These are phyloP conservation scores for Saccharomycopsis javanensis DNA, from an alignment of 805 yeast genomes.

Conservation along the genomic window DNA sequence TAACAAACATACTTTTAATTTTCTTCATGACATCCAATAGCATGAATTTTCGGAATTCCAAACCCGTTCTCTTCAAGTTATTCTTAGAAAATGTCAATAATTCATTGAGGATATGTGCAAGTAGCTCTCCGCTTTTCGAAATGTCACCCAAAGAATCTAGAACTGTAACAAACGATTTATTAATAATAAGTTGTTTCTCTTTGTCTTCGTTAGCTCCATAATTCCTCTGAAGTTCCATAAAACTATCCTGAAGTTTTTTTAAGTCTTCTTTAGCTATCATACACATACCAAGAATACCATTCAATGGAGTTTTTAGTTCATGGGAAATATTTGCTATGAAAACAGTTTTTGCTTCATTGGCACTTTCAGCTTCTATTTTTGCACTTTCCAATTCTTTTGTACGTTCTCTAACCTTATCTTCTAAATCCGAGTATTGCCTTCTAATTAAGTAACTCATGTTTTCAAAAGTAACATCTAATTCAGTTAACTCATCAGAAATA, in stretches of 20 bases:
- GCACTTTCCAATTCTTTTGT: slow-evolving; percentile 86
- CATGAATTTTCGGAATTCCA: slow-evolving; percentile 76
- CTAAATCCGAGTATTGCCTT: slow-evolving; percentile 72
- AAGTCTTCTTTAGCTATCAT: slow-evolving; percentile 83
- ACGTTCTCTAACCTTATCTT: slow-evolving; percentile 78
- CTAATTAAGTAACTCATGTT: slow-evolving; percentile 85
- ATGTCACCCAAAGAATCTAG: slow-evolving; percentile 43
- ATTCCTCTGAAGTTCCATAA: not conserved
- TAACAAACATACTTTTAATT: slow-evolving; percentile 74
- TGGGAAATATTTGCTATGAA: slow-evolving; percentile 89
- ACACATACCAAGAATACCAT: slow-evolving; percentile 94
- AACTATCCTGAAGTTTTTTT: slow-evolving; percentile 7
- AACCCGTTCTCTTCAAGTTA: slow-evolving; percentile 70
- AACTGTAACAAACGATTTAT: slow-evolving; percentile 5
- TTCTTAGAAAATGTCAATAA: slow-evolving; percentile 86
- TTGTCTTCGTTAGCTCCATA: not conserved
- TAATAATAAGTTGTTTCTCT: not conserved
- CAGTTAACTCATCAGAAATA: slow-evolving; percentile 67
- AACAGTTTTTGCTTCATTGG: slow-evolving; percentile 93
- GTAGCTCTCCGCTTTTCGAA: slow-evolving; percentile 82
- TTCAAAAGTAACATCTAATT: slow-evolving; percentile 80
- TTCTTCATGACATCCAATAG: slow-evolving; percentile 77
- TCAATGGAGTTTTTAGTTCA: slow-evolving; percentile 89
- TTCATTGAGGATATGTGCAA: slow-evolving; percentile 84
- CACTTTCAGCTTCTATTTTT: slow-evolving; percentile 81